Conservation (phyloP, 306 rosid genomes). For the Phaseolus lunatus region DNA sequence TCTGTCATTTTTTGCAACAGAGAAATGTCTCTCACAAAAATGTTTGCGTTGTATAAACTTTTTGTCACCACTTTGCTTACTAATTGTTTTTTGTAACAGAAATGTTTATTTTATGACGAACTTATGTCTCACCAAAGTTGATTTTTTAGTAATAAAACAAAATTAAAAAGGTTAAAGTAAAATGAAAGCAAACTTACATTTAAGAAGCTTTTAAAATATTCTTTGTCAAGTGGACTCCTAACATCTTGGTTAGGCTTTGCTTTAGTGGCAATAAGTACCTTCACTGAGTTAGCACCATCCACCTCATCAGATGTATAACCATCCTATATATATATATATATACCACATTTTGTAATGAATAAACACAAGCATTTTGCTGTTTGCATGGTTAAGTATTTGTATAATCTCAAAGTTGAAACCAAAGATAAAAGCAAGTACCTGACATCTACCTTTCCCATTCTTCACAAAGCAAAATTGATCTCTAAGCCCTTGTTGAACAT, state of each 20-base stretch:
- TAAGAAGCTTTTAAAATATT: constrained; percentile 73
- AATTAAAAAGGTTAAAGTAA: not conserved
- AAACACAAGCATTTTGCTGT: not conserved
- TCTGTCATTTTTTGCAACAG: no score
- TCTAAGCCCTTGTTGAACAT: constrained; percentile 72
- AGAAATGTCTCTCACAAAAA: no score
- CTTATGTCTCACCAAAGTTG: no score
- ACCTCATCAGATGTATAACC: constrained; percentile 79
- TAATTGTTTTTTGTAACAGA: no score
- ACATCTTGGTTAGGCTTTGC: constrained; percentile 71
- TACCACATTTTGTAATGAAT: constrained; percentile 40
- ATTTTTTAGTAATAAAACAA: no score
- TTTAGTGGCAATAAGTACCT: constrained; percentile 84
- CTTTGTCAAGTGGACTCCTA: constrained; percentile 67
- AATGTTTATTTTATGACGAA: no score
- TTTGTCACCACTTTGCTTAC: no score
- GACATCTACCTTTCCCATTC: constrained; percentile 79
- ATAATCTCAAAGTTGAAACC: not conserved
- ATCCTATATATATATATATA: constrained; percentile 58
- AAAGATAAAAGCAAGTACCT: constrained; percentile 57
- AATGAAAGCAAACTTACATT: constrained; percentile 55
- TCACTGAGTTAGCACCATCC: constrained; percentile 68
- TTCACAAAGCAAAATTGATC: constrained; percentile 80
- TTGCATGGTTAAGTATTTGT: not conserved
- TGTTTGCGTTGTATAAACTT: no score